Percentiles rank a stretch among this genome's conserved stretches.
Evolutionary conservation across 2,329 filamentous ascomycete species (phyloP).

Genomic region (Coniochaeta ligniaria): DNA sequence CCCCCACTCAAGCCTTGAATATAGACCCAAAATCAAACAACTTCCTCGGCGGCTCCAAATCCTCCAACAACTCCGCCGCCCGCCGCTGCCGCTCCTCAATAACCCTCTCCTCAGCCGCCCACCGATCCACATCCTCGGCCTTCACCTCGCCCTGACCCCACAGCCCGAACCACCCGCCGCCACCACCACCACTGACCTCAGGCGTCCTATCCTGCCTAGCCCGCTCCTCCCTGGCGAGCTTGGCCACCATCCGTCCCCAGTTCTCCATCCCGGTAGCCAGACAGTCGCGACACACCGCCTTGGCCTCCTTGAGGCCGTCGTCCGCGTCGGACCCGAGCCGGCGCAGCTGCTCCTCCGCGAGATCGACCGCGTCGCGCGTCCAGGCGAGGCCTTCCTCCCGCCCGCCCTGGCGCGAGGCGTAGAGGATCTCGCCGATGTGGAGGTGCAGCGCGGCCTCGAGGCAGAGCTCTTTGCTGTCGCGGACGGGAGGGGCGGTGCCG

Average conservation of each 20-base stretch:
- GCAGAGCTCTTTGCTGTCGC: constrained; percentile 61
- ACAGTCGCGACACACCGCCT: constrained; percentile 67
- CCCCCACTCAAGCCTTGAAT: background rate
- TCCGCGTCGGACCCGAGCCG: constrained; percentile 24
- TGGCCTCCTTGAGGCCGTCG: constrained; percentile 27
- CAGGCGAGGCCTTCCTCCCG: constrained; percentile 72
- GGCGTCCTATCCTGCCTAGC: constrained; percentile 19
- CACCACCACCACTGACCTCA: constrained; percentile 2
- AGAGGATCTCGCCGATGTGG: constrained; percentile 92
- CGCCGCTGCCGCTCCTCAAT: constrained; percentile 43
- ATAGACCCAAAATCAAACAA: background rate
- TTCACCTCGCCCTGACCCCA: constrained; percentile 28
- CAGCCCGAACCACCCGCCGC: constrained; percentile 24
- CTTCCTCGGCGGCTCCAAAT: constrained; percentile 28
- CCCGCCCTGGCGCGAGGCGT: constrained; percentile 49
- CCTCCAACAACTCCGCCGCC: constrained; percentile 45
- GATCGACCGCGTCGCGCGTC: constrained; percentile 81
- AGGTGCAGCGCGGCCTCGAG: constrained; percentile 81
- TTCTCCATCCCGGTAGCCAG: constrained; percentile 70
- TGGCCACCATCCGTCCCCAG: constrained; percentile 74
- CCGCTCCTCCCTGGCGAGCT: constrained; percentile 48
- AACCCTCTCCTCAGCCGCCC: constrained; percentile 48
- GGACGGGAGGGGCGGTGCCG: constrained; percentile 60
- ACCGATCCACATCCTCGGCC: constrained; percentile 34
- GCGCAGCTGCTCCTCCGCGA: constrained; percentile 63